Evolutionary conservation across 768 basidiomycete genomes (phyloP).

Genomic region (Sistotremastrum niveocremeum): DNA sequence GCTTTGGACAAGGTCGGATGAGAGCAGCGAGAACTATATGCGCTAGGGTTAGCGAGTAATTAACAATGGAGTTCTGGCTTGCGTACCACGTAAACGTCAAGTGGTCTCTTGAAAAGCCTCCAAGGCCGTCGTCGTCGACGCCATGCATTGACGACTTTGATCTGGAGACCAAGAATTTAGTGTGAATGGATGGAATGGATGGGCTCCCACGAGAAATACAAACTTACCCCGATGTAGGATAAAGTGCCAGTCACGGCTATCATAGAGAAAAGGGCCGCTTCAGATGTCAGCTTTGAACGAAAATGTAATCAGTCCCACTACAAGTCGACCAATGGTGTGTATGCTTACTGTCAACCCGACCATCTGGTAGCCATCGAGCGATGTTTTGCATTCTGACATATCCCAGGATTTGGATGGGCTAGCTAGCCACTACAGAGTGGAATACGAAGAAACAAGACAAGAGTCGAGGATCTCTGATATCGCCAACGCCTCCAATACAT

Average conservation of each 20-base stretch:
- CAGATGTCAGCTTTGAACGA: conserved; percentile 18
- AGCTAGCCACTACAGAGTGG: too few species aligned
- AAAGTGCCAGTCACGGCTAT: conserved; percentile 22
- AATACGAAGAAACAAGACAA: too few species aligned
- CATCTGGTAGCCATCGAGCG: too few species aligned
- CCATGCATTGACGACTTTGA: too few species aligned
- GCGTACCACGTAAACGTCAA: conserved; percentile 28
- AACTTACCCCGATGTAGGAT: conserved; percentile 18
- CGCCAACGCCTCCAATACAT: too few species aligned
- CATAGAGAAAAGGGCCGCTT: conserved; percentile 23
- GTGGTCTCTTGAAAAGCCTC: conserved; percentile 21
- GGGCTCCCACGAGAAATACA: not conserved
- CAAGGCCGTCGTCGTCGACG: conserved; percentile 2
- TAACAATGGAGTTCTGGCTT: not conserved
- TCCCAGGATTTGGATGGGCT: too few species aligned
- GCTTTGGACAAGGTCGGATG: conserved; percentile 24
- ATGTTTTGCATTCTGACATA: too few species aligned
- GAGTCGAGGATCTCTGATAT: too few species aligned
- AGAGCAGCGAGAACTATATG: conserved; percentile 12
- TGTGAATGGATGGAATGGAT: conserved; percentile 7
- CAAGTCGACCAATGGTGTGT: too few species aligned
- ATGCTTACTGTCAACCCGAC: too few species aligned
- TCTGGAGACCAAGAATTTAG: too few species aligned
- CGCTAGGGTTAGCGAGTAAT: conserved; percentile 5
- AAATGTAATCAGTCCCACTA: too few species aligned